Evolutionary conservation across 345 rosid species (phyloP).

Genomic region (Excoecaria agallocha): DNA sequence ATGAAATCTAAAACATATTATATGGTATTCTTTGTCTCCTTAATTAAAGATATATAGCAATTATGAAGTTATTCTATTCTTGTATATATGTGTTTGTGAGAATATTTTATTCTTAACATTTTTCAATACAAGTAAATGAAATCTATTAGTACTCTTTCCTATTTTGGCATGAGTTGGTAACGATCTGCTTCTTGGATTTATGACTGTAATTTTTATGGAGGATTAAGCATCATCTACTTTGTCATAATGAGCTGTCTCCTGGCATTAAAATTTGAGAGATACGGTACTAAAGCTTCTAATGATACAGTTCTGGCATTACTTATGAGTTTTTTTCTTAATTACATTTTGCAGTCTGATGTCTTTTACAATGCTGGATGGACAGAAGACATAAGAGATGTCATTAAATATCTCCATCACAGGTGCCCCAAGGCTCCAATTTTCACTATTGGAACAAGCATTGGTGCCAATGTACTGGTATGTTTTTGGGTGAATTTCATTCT

Average conservation of each 20-base stretch:
- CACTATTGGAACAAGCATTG: constrained; percentile 88
- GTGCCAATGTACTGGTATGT: constrained; percentile 81
- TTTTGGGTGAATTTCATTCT: not conserved
- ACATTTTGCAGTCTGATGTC: constrained; percentile 70
- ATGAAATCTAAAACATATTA: not conserved
- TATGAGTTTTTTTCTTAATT: not conserved
- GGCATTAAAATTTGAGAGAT: not conserved
- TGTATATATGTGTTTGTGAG: not conserved
- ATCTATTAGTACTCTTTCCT: too few relatives aligned
- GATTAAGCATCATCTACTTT: not conserved
- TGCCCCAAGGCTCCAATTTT: constrained; percentile 85
- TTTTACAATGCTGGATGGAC: constrained; percentile 97
- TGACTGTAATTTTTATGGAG: not conserved
- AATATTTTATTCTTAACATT: not conserved
- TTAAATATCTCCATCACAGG: constrained; percentile 51
- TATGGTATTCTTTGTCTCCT: not conserved
- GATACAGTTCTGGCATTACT: not conserved
- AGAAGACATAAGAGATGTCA: constrained; percentile 59
- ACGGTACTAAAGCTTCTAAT: not conserved
- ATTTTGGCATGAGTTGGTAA: too few relatives aligned
- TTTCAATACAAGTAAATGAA: too few relatives aligned
- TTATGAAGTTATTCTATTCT: not conserved
- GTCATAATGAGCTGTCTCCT: not conserved
- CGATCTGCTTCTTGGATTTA: not conserved
- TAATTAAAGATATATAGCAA: not conserved